These are phyloP conservation scores for Fistulinella prunicolor DNA, from an alignment of 768 basidiomycete species.

Conservation along the genomic window DNA sequence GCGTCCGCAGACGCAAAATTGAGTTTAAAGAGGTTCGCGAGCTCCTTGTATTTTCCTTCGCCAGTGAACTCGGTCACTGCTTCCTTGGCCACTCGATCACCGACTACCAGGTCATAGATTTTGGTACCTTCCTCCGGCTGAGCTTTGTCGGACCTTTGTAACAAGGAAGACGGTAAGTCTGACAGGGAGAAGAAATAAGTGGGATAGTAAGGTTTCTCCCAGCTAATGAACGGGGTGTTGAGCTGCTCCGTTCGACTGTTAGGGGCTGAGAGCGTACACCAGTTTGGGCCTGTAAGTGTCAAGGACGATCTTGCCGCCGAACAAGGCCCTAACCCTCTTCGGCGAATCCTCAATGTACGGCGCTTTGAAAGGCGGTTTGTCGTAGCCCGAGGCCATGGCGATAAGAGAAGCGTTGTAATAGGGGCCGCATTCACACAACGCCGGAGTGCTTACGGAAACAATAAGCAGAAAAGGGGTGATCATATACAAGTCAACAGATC, in stretches of 20 bases:
- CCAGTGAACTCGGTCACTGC: conserved; percentile 37
- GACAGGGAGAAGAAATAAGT: conserved; percentile 49
- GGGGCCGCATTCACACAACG: too few species aligned
- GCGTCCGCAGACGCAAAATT: conserved; percentile 50
- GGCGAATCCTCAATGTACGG: conserved; percentile 46
- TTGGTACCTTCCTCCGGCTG: conserved; percentile 31
- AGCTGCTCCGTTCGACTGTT: background rate
- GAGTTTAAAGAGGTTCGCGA: conserved; percentile 49
- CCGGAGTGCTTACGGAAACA: too few species aligned
- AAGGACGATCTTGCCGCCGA: conserved; percentile 48
- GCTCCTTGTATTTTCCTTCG: conserved; percentile 31
- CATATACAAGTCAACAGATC: conserved; percentile 15
- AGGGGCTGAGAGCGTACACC: conserved; percentile 43
- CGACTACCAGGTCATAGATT: conserved; percentile 48
- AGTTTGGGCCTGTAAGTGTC: conserved; percentile 57
- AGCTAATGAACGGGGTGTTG: conserved; percentile 36
- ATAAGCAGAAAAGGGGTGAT: background rate
- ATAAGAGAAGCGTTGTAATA: background rate
- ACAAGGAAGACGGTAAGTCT: conserved; percentile 44
- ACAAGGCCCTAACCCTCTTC: conserved; percentile 55
- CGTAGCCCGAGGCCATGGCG: conserved; percentile 15
- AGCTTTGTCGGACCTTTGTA: conserved; percentile 32
- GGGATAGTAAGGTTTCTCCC: conserved; percentile 55
- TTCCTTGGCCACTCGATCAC: conserved; percentile 34
- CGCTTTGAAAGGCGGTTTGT: conserved; percentile 36